Conservation (phyloP, 2,329 filamentous ascomycete genomes). For the Diaporthe ilicicola region DNA sequence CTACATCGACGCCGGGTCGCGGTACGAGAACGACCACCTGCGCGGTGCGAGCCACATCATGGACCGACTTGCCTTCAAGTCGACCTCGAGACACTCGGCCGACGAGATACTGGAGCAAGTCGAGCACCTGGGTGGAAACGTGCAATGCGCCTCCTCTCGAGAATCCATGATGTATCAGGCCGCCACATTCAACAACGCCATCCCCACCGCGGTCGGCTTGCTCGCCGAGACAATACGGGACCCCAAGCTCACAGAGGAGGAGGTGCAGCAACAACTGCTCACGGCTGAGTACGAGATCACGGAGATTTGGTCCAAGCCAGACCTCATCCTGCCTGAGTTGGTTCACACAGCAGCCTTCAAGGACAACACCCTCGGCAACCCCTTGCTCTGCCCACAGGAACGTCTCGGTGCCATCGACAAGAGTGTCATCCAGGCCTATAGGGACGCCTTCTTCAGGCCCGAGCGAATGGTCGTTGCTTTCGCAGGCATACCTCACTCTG, state of each 20-base stretch:
- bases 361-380: constrained; percentile 95
- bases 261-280: constrained; percentile 85
- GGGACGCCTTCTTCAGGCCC: constrained; percentile 84
- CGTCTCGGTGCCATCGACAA: constrained; percentile 78
- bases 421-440: constrained; percentile 78
- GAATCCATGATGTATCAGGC: constrained; percentile 99
- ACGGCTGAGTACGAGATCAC: constrained; percentile 95
- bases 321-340: constrained; percentile 93
- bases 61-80: constrained; percentile 95
- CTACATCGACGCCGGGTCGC: constrained; percentile 93
- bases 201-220: constrained; percentile 81
- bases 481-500: constrained; percentile 84
- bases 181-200: constrained; percentile 94
- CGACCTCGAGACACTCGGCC: constrained; percentile 74
- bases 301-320: constrained; percentile 97
- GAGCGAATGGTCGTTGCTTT: constrained; percentile 95
- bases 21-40: constrained; percentile 87
- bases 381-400: constrained; percentile 88
- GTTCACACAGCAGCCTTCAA: constrained; percentile 96
- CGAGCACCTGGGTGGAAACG: constrained; percentile 91
- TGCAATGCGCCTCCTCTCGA: constrained; percentile 94
- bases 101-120: constrained; percentile 90
- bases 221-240: constrained; percentile 94
- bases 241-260: constrained; percentile 83
- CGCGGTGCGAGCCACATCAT: constrained; percentile 95